Evolutionary conservation across 345 rosid species (phyloP), one percentile per base, ranked within the genome.

Genomic region (Eucalyptus cloeziana): DNA sequence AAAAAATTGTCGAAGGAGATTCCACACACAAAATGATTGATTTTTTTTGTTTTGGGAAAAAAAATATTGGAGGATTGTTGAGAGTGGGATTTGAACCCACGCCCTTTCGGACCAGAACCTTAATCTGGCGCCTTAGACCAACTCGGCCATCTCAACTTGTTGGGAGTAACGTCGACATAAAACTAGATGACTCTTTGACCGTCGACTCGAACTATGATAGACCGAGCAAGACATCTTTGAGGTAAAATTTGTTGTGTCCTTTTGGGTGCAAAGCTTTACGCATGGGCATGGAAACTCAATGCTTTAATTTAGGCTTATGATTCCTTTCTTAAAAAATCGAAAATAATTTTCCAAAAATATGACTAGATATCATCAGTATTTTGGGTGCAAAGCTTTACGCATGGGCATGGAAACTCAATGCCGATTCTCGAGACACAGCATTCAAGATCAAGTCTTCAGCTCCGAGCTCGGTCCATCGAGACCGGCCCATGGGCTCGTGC

Each of bases 41-140:
- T 37, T 10, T 56, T 56, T 56, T 56, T 4, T 22, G 62, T 56
- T 56, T 9, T 10, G 62, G 13, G 6, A 71, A 8, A 5, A 37
- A 2, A 43, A 14, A 0, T 0, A 3, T 17, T 2, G 17, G 7
- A 7, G 5, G 2, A 6, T 6, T 76, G 83, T 76, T 40, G 96
- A 96, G 94, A 94, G 96, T 96, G 98, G 96, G 97, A 95, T 98
- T 98, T 93, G 96, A 96, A 98, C 96, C 97, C 97, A 95, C 96
- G 97, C 95, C 97, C 97, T 96, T 95, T 96, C 98, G 97, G 96
- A 98, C 98, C 97, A 96, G 98, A 95, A 97, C 99, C 99, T 95
- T 95, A 96, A 97, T 95, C 99, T 95, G 96, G 97, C 98, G 97
- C 98, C 99, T 96, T 95, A 95, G 96, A 95, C 99, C 97, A 96